phyloP scores from a whole-genome alignment of 83 land plant species.

The Isoetes engelmannii region DNA sequence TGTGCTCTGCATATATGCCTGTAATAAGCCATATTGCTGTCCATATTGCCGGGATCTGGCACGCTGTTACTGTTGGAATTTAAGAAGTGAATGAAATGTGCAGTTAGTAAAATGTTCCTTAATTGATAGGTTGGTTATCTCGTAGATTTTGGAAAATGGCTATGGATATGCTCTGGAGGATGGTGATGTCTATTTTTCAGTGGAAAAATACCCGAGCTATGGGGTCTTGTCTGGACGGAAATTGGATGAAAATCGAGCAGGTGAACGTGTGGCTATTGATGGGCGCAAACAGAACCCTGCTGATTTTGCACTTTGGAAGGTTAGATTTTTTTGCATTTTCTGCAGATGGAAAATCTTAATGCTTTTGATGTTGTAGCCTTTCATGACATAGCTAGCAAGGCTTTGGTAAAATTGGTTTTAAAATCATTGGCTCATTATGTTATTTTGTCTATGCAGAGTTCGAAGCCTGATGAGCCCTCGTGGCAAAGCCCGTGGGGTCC shows the following conservation, averaged over 20 bases:
- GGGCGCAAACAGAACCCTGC: slow-evolving; percentile 77
- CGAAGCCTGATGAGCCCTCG: slow-evolving; percentile 43
- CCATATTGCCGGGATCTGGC: too few relatives aligned
- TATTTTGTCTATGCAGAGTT: slow-evolving; percentile 14
- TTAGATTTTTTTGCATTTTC: slow-evolving; percentile 18
- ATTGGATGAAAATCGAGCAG: slow-evolving; percentile 84
- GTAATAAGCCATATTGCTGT: too few relatives aligned
- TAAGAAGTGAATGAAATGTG: too few relatives aligned
- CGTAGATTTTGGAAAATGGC: slow-evolving; percentile 71
- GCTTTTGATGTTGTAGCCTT: neutral
- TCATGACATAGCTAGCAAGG: neutral
- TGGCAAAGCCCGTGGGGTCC: slow-evolving; percentile 53
- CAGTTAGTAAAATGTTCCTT: neutral
- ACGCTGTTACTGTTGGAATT: too few relatives aligned
- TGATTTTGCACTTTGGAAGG: slow-evolving; percentile 98
- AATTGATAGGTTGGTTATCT: neutral
- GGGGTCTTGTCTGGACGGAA: slow-evolving; percentile 79
- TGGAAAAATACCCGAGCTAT: slow-evolving; percentile 64
- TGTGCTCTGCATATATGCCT: too few relatives aligned
- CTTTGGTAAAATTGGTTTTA: too few relatives aligned
- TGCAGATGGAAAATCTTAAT: neutral
- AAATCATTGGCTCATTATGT: too few relatives aligned
- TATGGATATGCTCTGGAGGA: slow-evolving; percentile 60
- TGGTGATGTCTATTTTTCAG: slow-evolving; percentile 86
- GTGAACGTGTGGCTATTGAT: slow-evolving; percentile 88